Conservation (phyloP, 805 yeast species). For the Huiozyma naganishii region DNA sequence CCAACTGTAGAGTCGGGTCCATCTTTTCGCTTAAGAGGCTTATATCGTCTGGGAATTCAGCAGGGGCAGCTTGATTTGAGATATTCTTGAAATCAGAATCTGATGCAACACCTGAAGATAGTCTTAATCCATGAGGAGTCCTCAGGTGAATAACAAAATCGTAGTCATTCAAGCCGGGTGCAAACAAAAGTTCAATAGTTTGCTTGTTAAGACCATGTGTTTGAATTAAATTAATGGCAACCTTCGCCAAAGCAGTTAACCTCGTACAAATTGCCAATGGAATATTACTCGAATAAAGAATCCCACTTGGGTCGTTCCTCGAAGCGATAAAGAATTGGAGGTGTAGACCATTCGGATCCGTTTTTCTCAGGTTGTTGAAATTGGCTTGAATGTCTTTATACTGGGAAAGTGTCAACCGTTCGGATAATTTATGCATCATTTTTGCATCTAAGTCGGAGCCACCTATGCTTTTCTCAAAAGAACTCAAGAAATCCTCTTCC, state of each 20-base stretch:
- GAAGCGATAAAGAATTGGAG: conserved; percentile 78
- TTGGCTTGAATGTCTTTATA: conserved; percentile 52
- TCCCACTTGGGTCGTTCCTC: conserved; percentile 77
- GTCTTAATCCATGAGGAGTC: conserved; percentile 32
- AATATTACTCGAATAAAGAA: conserved; percentile 59
- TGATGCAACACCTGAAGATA: conserved; percentile 47
- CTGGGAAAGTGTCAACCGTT: conserved; percentile 49
- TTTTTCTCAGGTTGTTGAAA: conserved; percentile 56
- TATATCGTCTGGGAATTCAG: conserved; percentile 27
- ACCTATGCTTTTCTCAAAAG: conserved; percentile 16
- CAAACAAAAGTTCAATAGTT: conserved; percentile 49
- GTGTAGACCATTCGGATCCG: conserved; percentile 72
- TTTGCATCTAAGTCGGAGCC: conserved; percentile 24
- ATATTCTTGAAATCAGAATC: conserved; percentile 52
- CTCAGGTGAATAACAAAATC: conserved; percentile 64
- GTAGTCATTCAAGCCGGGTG: conserved; percentile 75
- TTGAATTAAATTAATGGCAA: conserved; percentile 47
- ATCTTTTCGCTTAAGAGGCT: conserved; percentile 35
- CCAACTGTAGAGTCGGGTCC: conserved; percentile 54
- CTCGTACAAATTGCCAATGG: conserved; percentile 76
- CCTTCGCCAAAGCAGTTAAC: conserved; percentile 76
- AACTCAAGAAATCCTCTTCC: conserved; percentile 28
- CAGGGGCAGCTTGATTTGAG: conserved; percentile 18
- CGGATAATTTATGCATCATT: conserved; percentile 41
- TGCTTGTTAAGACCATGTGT: conserved; percentile 33